Conservation (phyloP, 2,329 filamentous ascomycete genomes). For the Microascus cirrosus region DNA sequence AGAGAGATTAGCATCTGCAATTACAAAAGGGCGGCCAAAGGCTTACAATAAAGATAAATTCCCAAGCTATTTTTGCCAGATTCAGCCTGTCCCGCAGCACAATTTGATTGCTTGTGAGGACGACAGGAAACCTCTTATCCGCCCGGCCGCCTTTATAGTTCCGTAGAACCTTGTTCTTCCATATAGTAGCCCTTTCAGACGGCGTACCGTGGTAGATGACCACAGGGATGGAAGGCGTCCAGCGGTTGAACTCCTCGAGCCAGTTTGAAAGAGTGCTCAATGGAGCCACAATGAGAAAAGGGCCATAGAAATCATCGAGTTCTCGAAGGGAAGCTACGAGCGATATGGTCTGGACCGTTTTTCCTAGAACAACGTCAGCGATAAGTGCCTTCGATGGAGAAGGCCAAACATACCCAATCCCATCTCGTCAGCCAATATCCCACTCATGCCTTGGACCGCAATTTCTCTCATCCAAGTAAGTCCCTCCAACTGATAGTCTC, state of each 20-base stretch:
- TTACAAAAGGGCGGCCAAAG: neutral
- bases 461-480: slow-evolving; percentile 91
- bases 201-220: slow-evolving; percentile 85
- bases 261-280: slow-evolving; percentile 90
- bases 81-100: slow-evolving; percentile 81
- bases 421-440: slow-evolving; percentile 92
- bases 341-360: slow-evolving; percentile 85
- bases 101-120: slow-evolving; percentile 94
- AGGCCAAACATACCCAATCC: slow-evolving; percentile 46
- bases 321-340: slow-evolving; percentile 81
- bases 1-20: slow-evolving; percentile 7
- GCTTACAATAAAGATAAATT: slow-evolving; percentile 85
- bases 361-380: slow-evolving; percentile 38
- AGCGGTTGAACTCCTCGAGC: slow-evolving; percentile 86
- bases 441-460: slow-evolving; percentile 70
- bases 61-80: slow-evolving; percentile 79
- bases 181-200: slow-evolving; percentile 64
- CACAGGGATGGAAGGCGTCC: slow-evolving; percentile 81
- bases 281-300: slow-evolving; percentile 83
- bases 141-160: slow-evolving; percentile 44
- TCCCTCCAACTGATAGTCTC: slow-evolving; percentile 87
- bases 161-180: slow-evolving; percentile 58
- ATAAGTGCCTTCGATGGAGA: neutral
- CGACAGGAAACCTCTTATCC: slow-evolving; percentile 67
- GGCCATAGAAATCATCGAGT: slow-evolving; percentile 70